phyloP scores from a whole-genome alignment of 306 rosid genomes.

The Cajanus cajan region DNA sequence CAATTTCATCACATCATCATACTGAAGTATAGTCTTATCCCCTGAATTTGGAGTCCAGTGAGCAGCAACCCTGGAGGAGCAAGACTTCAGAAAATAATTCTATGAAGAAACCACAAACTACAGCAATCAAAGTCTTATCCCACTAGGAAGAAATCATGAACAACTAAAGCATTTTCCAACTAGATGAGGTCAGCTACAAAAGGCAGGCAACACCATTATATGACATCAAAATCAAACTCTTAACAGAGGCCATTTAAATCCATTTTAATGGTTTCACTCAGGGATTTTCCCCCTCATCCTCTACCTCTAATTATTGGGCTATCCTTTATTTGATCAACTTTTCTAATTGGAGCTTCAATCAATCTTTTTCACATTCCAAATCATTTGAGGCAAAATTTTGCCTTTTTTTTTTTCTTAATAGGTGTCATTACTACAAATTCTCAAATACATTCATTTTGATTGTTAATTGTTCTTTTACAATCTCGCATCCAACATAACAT shows the following conservation, averaged over 20 bases:
- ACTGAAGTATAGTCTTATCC: constrained; percentile 89
- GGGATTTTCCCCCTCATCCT: not conserved
- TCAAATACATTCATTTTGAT: not conserved
- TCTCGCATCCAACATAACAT: not conserved
- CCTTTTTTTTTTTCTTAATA: not conserved
- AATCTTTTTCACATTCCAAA: constrained; percentile 2
- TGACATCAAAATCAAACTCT: not conserved
- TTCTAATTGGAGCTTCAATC: not conserved
- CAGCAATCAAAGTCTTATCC: too few relatives aligned
- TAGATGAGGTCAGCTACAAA: not conserved
- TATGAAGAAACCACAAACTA: not conserved
- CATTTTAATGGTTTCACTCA: not conserved
- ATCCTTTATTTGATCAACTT: not conserved
- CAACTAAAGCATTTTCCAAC: not conserved
- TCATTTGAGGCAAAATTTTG: not conserved
- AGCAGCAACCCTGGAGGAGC: constrained; percentile 83
- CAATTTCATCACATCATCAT: constrained; percentile 96
- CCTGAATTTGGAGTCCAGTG: constrained; percentile 98
- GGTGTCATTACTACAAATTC: not conserved
- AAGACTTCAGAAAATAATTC: constrained; percentile 21
- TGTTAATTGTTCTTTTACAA: not conserved
- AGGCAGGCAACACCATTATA: not conserved
- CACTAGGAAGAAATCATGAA: too few relatives aligned
- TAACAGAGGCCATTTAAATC: not conserved
- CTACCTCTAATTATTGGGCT: not conserved